Conservation (phyloP, 768 basidiomycete genomes). For the Coprinopsis cinerea region DNA sequence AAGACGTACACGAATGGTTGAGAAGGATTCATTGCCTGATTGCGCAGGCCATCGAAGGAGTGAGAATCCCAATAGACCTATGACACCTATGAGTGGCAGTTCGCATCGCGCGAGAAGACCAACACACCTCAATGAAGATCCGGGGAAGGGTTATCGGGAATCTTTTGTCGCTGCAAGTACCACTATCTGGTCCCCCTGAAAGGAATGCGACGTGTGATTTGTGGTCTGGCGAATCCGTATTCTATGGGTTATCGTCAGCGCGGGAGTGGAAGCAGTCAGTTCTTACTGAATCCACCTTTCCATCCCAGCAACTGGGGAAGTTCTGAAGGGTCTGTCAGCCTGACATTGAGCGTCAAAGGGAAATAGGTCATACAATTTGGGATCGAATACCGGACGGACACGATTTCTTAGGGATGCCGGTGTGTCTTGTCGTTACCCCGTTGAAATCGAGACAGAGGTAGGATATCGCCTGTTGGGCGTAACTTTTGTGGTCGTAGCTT, state of each 20-base stretch:
- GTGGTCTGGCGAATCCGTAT: conserved; percentile 44
- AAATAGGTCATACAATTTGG: conserved; percentile 36
- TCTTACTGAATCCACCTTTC: no score
- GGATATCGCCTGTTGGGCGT: conserved; percentile 41
- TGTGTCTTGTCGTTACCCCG: conserved; percentile 31
- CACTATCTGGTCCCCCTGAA: conserved; percentile 41
- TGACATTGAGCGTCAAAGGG: neutral
- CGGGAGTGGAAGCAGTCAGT: neutral
- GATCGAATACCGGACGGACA: conserved; percentile 46
- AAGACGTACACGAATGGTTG: conserved; percentile 48
- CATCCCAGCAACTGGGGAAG: conserved; percentile 53
- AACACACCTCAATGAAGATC: conserved; percentile 45
- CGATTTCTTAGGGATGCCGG: conserved; percentile 29
- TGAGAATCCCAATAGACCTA: conserved; percentile 42
- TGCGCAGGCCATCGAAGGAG: conserved; percentile 28
- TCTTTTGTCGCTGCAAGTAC: conserved; percentile 41
- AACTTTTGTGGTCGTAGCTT: conserved; percentile 38
- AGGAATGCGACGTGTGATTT: conserved; percentile 47
- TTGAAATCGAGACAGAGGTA: conserved; percentile 45
- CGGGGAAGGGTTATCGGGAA: conserved; percentile 42
- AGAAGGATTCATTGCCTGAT: conserved; percentile 38
- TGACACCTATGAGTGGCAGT: neutral
- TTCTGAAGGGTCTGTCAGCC: no score
- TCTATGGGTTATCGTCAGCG: conserved; percentile 18
- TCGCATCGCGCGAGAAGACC: neutral